These are phyloP conservation scores for Mortierella sp. DNA, from an alignment of 371 early-diverging fungal genomes.

Conservation along the genomic window DNA sequence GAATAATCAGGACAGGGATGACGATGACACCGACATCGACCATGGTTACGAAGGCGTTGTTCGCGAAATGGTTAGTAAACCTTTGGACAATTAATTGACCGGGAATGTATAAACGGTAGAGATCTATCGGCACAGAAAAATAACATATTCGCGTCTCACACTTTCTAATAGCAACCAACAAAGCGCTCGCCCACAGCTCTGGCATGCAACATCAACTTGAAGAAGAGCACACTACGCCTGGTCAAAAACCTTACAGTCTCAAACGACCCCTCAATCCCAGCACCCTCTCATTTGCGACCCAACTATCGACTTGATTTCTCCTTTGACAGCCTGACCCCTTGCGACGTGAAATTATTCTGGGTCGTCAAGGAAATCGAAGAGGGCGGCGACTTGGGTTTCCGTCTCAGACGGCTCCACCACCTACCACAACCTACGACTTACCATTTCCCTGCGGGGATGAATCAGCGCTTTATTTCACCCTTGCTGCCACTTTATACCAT, in stretches of 20 bases:
- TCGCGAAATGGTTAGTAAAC: slow-evolving; percentile 41
- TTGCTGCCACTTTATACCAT: slow-evolving; percentile 52
- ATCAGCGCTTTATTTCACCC: slow-evolving; percentile 51
- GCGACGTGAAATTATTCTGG: slow-evolving; percentile 54
- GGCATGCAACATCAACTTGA: slow-evolving; percentile 50
- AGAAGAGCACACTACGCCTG: slow-evolving; percentile 50
- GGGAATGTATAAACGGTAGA: neutral
- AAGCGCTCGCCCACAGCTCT: slow-evolving; percentile 52
- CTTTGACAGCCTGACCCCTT: slow-evolving; percentile 51
- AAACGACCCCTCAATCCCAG: slow-evolving; percentile 32
- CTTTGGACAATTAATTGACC: neutral
- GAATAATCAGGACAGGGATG: slow-evolving; percentile 4
- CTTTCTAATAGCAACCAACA: slow-evolving; percentile 48
- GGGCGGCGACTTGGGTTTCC: slow-evolving; percentile 43
- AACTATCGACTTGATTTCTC: slow-evolving; percentile 53
- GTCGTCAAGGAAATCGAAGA: slow-evolving; percentile 54
- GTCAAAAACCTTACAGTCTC: slow-evolving; percentile 49
- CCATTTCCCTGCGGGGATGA: slow-evolving; percentile 56
- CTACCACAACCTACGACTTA: slow-evolving; percentile 52
- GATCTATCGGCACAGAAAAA: neutral
- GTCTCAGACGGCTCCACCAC: slow-evolving; percentile 43
- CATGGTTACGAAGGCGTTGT: slow-evolving; percentile 42
- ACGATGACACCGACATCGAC: slow-evolving; percentile 29
- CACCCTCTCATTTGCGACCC: slow-evolving; percentile 41
- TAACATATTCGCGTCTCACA: neutral